Evolutionary conservation across 257 asterid genomes (phyloP).

Genomic region (Solanum clarkiae): DNA sequence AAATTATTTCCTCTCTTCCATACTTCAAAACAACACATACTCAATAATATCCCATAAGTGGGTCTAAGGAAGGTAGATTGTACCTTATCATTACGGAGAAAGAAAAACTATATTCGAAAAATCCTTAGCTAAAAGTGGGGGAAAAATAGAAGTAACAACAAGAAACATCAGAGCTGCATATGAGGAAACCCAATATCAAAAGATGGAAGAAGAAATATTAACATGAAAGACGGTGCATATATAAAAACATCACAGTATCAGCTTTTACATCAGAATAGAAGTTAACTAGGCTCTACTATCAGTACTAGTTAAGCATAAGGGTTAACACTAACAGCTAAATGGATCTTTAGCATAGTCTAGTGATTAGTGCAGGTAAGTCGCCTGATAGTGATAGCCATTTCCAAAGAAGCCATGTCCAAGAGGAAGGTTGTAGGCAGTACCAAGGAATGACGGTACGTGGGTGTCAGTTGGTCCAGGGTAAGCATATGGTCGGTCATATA

Average conservation of each 20-base stretch:
- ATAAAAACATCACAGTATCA: conserved; percentile 26
- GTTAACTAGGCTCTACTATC: conserved; percentile 40
- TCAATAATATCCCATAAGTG: too few species aligned
- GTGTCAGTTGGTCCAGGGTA: conserved; percentile 54
- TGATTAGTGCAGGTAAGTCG: conserved; percentile 91
- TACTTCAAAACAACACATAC: too few species aligned
- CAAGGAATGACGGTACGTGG: conserved; percentile 47
- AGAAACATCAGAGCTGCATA: neutral
- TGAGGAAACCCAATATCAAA: neutral
- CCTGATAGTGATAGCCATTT: conserved; percentile 85
- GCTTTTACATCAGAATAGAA: conserved; percentile 65
- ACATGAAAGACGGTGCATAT: conserved; percentile 10
- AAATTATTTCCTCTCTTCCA: too few species aligned
- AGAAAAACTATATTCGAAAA: too few species aligned
- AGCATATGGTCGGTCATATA: conserved; percentile 64
- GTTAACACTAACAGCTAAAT: conserved; percentile 64
- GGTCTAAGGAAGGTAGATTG: too few species aligned
- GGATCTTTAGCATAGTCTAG: conserved; percentile 37
- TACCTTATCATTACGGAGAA: too few species aligned
- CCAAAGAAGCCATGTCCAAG: conserved; percentile 88
- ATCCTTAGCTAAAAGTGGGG: neutral
- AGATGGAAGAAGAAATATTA: neutral
- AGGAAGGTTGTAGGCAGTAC: conserved; percentile 39
- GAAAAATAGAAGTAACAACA: neutral
- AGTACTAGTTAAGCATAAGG: conserved; percentile 43